Evolutionary conservation across 441 rosid species (phyloP), one percentile per base, ranked within the genome.

Genomic region (Erodium texanum): DNA sequence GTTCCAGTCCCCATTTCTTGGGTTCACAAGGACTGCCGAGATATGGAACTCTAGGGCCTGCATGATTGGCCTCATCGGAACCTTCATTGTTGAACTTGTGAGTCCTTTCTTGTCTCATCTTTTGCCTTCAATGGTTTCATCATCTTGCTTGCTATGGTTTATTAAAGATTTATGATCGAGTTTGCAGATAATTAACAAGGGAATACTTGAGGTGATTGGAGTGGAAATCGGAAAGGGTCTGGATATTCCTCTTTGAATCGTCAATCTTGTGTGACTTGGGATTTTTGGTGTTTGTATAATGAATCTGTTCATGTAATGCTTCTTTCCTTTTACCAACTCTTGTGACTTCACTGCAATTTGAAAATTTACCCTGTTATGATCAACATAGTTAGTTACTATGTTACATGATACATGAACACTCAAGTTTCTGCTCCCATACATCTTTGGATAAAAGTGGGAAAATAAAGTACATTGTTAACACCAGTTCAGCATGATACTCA

Each of bases 21-120:
- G 93, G 36, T 92, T 92, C 67, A 92, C 93, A 0, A 82, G 64
- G 71, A 84, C 88, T 10, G 96, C 93, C 15, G 93, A 92, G 76
- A 74, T 76, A 76, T 90, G 92, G 97, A 93, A 93, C 74, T 86
- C 89, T n/a, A 86, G 90, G 79, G 96, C 93, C 71, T 88, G 97
- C 68, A 90, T 93, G 96, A 85, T 87, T 75, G 96, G 94, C 56
- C 82, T 90, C 70, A 74, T 89, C 6, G 94, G 90, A 18, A 64
- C 67, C 24, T 88, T 87, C 84, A 76, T 90, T 36, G 82, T 84
- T 15, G 97, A 93, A 75, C 76, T 87, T 79, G 96, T 93, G 67
- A 73, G 88, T 48, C 18, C 6, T 38, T 8, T 24, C 1, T 5
- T 14, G 7, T 19, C 18, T 14, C 14, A n/a, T 19, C 16, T 5